phyloP scores from a whole-genome alignment of 2,329 filamentous ascomycete genomes.

The Colletotrichum sp. region DNA sequence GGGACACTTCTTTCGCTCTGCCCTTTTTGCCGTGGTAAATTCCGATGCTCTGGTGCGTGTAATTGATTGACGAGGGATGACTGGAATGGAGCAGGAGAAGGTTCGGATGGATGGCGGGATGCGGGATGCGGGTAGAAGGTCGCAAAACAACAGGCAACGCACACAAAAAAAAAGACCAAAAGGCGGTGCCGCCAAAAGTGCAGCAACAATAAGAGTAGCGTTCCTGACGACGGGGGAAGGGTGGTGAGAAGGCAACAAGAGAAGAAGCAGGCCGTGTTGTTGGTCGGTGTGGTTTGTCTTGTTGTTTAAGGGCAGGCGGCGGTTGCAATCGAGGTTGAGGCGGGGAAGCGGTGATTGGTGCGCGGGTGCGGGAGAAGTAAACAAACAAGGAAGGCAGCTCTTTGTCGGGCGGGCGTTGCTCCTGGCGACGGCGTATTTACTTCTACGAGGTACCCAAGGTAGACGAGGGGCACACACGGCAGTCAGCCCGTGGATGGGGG shows the following conservation, averaged over 20 bases:
- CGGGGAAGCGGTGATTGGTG: slow-evolving; percentile 23
- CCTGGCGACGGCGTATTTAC: slow-evolving; percentile 16
- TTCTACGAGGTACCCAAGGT: background rate
- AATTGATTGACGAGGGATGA: background rate
- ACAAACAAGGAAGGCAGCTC: slow-evolving; percentile 25
- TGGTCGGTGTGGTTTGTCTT: slow-evolving; percentile 15
- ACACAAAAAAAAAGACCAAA: slow-evolving; percentile 15
- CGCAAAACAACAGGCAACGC: slow-evolving; percentile 17
- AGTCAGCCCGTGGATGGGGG: background rate
- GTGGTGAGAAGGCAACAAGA: slow-evolving; percentile 20
- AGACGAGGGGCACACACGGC: slow-evolving; percentile 6
- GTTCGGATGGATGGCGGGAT: background rate
- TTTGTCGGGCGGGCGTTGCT: slow-evolving; percentile 21
- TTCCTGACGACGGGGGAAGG: slow-evolving; percentile 19
- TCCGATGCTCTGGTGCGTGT: background rate
- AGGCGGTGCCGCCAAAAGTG: slow-evolving; percentile 9
- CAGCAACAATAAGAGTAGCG: slow-evolving; percentile 16
- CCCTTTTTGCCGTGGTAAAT: background rate
- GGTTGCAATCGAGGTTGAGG: slow-evolving; percentile 16
- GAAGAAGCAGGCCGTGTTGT: background rate
- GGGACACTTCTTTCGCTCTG: background rate
- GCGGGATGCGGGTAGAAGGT: background rate
- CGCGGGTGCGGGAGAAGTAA: slow-evolving; percentile 19
- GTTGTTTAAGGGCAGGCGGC: slow-evolving; percentile 25
- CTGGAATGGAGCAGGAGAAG: slow-evolving; percentile 16